phyloP scores from a whole-genome alignment of 108 stramenopile genomes.

The Nitzschia sp. region DNA sequence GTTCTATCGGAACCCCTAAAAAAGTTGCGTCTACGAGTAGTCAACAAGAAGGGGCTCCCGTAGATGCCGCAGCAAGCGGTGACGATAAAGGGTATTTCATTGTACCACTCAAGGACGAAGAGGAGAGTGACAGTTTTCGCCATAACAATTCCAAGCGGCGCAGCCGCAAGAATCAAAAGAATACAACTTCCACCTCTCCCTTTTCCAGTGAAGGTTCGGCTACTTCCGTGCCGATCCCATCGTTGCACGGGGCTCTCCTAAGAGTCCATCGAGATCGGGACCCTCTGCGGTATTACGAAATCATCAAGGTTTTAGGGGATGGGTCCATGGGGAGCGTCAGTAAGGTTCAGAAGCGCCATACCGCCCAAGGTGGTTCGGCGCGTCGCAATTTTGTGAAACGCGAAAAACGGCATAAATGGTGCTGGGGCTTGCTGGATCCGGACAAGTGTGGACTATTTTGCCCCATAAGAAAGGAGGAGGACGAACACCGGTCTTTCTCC shows the following conservation, averaged over 20 bases:
- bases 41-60: too few relatives aligned
- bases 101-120: slow-evolving; percentile 3
- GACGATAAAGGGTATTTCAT: background rate
- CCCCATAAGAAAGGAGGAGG: background rate
- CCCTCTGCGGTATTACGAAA: slow-evolving; percentile 50
- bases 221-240: slow-evolving; percentile 19
- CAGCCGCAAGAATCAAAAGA: background rate
- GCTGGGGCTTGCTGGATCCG: slow-evolving; percentile 11
- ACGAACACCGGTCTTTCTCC: background rate
- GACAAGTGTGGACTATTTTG: background rate
- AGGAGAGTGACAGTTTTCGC: background rate
- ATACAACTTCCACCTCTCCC: background rate
- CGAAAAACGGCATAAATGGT: slow-evolving; percentile 3
- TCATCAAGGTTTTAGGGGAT: slow-evolving; percentile 50
- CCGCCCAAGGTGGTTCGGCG: slow-evolving; percentile 54
- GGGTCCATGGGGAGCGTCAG: slow-evolving; percentile 61
- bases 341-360: slow-evolving; percentile 41
- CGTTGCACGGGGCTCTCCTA: slow-evolving; percentile 27
- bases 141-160: background rate
- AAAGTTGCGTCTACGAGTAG: background rate
- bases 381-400: slow-evolving; percentile 27
- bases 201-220: slow-evolving; percentile 13
- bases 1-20: background rate
- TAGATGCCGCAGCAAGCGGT: too few relatives aligned
- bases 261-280: slow-evolving; percentile 30